phyloP scores from a whole-genome alignment of 2,329 filamentous ascomycete genomes.

The Fusarium bactridioides region DNA sequence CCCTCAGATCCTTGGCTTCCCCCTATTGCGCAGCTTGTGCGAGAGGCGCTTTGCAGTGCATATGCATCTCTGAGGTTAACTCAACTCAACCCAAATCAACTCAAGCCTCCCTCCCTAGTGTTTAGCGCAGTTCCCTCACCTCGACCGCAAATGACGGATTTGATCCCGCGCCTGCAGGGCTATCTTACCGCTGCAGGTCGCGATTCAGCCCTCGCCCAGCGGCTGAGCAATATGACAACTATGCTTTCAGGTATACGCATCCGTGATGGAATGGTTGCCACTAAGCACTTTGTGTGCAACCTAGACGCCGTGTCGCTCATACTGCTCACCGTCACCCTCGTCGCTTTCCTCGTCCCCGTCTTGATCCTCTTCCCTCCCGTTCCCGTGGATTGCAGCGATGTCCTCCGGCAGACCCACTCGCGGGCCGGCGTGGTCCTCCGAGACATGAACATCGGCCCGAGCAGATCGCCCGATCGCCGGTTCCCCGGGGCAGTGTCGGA shows the following conservation, averaged over 20 bases:
- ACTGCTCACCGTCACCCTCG: slow-evolving; percentile 54
- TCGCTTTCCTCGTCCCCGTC: slow-evolving; percentile 62
- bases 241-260: slow-evolving; percentile 26
- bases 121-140: background rate
- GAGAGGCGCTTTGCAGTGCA: background rate
- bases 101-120: background rate
- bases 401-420: slow-evolving; percentile 62
- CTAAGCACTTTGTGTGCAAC: slow-evolving; percentile 30
- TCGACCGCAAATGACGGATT: slow-evolving; percentile 20
- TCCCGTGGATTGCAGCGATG: slow-evolving; percentile 60
- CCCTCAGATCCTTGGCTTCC: background rate
- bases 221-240: slow-evolving; percentile 32
- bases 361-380: slow-evolving; percentile 64
- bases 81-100: background rate
- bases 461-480: slow-evolving; percentile 34
- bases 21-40: slow-evolving; percentile 1
- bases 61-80: slow-evolving; percentile 12
- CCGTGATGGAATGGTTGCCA: slow-evolving; percentile 17
- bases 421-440: slow-evolving; percentile 53
- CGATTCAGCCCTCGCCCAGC: slow-evolving; percentile 24
- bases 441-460: slow-evolving; percentile 49
- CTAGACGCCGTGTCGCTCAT: slow-evolving; percentile 47
- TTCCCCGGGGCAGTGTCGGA: slow-evolving; percentile 33
- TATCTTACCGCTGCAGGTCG: slow-evolving; percentile 24
- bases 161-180: slow-evolving; percentile 21